phyloP scores from a whole-genome alignment of 2,329 filamentous ascomycete species.

The Nemania sp. region DNA sequence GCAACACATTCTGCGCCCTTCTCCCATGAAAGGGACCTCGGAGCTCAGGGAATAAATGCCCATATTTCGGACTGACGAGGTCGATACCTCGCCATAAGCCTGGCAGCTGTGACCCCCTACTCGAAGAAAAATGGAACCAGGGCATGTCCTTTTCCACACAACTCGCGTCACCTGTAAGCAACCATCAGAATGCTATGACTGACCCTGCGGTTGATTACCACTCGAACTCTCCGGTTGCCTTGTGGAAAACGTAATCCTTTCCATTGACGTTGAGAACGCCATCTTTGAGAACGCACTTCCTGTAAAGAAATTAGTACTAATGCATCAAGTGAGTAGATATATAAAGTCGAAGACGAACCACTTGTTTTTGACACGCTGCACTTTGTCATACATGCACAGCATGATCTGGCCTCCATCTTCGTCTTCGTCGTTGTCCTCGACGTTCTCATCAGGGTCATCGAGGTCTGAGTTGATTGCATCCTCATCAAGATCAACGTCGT shows the following conservation, averaged over 20 bases:
- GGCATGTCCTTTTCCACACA: not conserved
- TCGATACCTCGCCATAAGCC: too few species aligned
- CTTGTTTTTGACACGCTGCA: conserved; percentile 98
- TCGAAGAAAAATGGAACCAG: too few species aligned
- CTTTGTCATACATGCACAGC: conserved; percentile 99
- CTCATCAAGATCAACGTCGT: conserved; percentile 63
- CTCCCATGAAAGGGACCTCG: too few species aligned
- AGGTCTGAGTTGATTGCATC: conserved; percentile 99
- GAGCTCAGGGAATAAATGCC: too few species aligned
- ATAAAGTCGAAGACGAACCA: conserved; percentile 58
- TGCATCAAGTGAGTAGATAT: conserved; percentile 13
- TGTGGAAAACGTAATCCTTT: conserved; percentile 97
- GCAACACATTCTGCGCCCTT: not conserved
- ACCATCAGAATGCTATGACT: not conserved
- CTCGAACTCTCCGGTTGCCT: conserved; percentile 95
- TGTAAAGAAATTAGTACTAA: conserved; percentile 39
- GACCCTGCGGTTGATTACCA: conserved; percentile 64
- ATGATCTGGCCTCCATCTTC: conserved; percentile 90
- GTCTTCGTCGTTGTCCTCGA: conserved; percentile 82
- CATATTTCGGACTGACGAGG: too few species aligned
- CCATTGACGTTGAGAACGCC: conserved; percentile 91
- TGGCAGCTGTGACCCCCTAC: too few species aligned
- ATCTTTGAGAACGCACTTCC: conserved; percentile 98
- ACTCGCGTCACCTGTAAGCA: not conserved
- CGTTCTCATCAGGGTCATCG: conserved; percentile 88